These are phyloP conservation scores for Schwanniomyces pseudopolymorphus DNA, from an alignment of 805 yeast genomes.

Conservation along the genomic window DNA sequence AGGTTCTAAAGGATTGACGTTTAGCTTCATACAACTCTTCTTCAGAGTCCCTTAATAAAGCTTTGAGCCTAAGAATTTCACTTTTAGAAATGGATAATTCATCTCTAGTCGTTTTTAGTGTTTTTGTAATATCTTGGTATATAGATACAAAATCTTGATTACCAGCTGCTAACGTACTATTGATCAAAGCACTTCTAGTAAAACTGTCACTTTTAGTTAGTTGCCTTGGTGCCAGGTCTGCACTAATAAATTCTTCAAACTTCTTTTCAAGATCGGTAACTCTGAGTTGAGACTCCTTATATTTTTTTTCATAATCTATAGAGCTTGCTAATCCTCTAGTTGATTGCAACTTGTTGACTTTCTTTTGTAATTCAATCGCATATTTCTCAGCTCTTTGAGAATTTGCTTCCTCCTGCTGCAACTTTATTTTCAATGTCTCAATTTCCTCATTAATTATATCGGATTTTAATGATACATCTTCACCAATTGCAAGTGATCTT, in stretches of 20 bases:
- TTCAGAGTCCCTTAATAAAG: conserved; percentile 41
- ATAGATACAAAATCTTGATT: conserved; percentile 48
- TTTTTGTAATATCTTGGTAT: conserved; percentile 49
- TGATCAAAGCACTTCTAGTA: conserved; percentile 21
- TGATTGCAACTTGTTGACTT: conserved; percentile 40
- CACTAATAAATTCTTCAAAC: conserved; percentile 22
- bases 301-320: conserved; percentile 37
- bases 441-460: conserved; percentile 40
- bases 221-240: conserved; percentile 9
- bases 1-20: conserved; percentile 40
- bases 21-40: conserved; percentile 43
- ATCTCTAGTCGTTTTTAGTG: conserved; percentile 43
- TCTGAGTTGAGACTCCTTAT: conserved; percentile 32
- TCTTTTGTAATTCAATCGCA: conserved; percentile 44
- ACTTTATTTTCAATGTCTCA: conserved; percentile 45
- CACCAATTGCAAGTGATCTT: conserved; percentile 36
- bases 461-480: conserved; percentile 17
- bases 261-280: conserved; percentile 31
- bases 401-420: conserved; percentile 53
- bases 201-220: conserved; percentile 36
- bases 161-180: conserved; percentile 22
- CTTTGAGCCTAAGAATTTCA: conserved; percentile 41
- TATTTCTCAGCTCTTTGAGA: conserved; percentile 51
- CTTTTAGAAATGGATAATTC: conserved; percentile 41
- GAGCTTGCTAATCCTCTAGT: conserved; percentile 34